Percentiles rank a stretch among this genome's conserved stretches.
Conservation (phyloP, 352 stramenopile species). For the Phytophthora fragariae region DNA sequence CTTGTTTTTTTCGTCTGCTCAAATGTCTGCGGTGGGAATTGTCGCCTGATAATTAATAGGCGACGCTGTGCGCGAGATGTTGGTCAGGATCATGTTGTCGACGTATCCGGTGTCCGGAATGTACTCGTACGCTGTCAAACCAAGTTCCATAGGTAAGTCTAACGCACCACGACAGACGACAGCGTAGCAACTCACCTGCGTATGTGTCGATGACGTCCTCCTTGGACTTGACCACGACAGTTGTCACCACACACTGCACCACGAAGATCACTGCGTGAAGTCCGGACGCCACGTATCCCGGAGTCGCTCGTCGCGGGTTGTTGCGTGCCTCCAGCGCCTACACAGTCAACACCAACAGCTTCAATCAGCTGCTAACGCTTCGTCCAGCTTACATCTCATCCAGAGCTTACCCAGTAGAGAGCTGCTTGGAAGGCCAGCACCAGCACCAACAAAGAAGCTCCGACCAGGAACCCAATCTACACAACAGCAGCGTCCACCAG, state of each 20-base stretch:
- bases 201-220: slow-evolving; percentile 90
- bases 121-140: slow-evolving; percentile 76
- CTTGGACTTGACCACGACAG: slow-evolving; percentile 73
- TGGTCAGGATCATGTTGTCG: slow-evolving; percentile 51
- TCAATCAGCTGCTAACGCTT: background rate
- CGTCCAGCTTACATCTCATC: background rate
- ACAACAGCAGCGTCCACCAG: slow-evolving; percentile 2
- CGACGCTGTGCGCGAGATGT: slow-evolving; percentile 45
- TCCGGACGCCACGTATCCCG: slow-evolving; percentile 54
- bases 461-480: slow-evolving; percentile 81
- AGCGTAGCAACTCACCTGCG: slow-evolving; percentile 48
- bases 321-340: slow-evolving; percentile 53
- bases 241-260: slow-evolving; percentile 69
- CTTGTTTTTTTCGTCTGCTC: slow-evolving; percentile 14
- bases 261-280: slow-evolving; percentile 68
- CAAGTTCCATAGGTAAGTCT: background rate
- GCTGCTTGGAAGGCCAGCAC: slow-evolving; percentile 73
- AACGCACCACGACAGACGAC: background rate
- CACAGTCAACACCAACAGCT: background rate
- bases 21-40: slow-evolving; percentile 73
- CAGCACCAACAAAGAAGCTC: slow-evolving; percentile 70
- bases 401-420: slow-evolving; percentile 67
- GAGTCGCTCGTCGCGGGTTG: slow-evolving; percentile 39
- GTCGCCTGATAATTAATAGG: slow-evolving; percentile 69
- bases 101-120: slow-evolving; percentile 71